Base-by-base conservation (phyloP, 2,329 filamentous ascomycete genomes). In the Chrysoporthe deuterocubensis region DNA sequence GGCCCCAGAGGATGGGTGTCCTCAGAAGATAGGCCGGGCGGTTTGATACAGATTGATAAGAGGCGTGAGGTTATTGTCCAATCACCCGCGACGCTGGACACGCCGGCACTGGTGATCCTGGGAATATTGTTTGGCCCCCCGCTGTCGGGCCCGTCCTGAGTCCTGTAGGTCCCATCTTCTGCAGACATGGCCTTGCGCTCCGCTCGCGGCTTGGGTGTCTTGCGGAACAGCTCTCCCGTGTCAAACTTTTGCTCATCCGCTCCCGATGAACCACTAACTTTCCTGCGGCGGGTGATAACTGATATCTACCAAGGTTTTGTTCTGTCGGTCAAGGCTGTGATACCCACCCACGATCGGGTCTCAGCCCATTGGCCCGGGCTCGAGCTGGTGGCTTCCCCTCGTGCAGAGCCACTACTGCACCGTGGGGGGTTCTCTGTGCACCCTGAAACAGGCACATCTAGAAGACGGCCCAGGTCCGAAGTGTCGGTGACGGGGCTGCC, bases 401-500 rank as follows among this genome's bases (percentile, higher is more conserved):
- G 50, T 54, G 50, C 50, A 54, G 34, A 13, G 34, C 54, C 54
- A 18, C 54, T 57, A 57, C 54, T 57, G 54, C 54, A 34, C 32
- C 26, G 26, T 57, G 54, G 32, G 54, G 34, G 54, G 32, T 5
- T 21, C 18, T 18, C 26, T 57, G 54, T 18, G 18, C 26, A 16
- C 18, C 14, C 43, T 61, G 59, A 61, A 48, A 61, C 42, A 46
- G 59, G n/a, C 4, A 37, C n/a, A 43, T 16, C 8, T 16, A 6
- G 42, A 8, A 46, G 32, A 11, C 13, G 11, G 59, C 13, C 16
- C 43, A 46, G 42, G 14, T 34, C 43, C 43, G 16, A 61, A 46
- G n/a, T 61, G 59, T 61, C 59, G 59, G 40, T 61, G 59, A 61
- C 59, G 21, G 59, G 26, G 32, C 50, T 16, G 21, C 13, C 50